These are phyloP conservation scores for Cystobasidium pallidum DNA, from an alignment of 1,284 basidiomycete species.

Conservation along the genomic window DNA sequence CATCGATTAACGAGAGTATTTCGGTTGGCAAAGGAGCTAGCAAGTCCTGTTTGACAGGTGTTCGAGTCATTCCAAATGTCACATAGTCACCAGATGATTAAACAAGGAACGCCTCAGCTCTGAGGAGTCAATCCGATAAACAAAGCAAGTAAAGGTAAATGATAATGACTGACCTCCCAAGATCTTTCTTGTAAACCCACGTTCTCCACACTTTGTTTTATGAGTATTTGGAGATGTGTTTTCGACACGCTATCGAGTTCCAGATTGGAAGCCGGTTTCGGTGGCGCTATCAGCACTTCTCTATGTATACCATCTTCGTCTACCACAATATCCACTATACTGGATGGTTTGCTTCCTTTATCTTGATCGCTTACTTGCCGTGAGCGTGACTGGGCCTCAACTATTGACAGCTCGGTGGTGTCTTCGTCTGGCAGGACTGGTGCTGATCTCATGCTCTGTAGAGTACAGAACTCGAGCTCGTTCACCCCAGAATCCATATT, in stretches of 20 bases:
- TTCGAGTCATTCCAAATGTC: background rate
- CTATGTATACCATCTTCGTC: constrained; percentile 6
- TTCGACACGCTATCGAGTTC: background rate
- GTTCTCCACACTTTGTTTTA: constrained; percentile 29
- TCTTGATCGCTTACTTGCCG: constrained; percentile 4
- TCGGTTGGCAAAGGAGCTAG: constrained; percentile 14
- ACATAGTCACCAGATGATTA: too few relatives aligned
- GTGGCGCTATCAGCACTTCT: constrained; percentile 21
- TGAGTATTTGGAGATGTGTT: constrained; percentile 18
- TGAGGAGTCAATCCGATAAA: background rate
- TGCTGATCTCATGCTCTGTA: background rate
- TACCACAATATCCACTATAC: background rate
- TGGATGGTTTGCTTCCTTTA: background rate
- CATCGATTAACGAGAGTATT: constrained; percentile 3
- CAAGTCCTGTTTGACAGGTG: constrained; percentile 7
- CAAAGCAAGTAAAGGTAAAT: background rate
- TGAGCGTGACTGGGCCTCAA: background rate
- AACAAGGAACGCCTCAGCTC: background rate
- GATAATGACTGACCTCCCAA: constrained; percentile 15
- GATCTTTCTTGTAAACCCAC: constrained; percentile 17
- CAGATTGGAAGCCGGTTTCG: background rate
- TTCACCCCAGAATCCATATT: constrained; percentile 14
- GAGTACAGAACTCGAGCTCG: constrained; percentile 23
- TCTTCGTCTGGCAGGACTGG: constrained; percentile 1
- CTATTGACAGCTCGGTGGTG: background rate